These are phyloP conservation scores for Melanogaster broomeanus DNA, from an alignment of 768 basidiomycete species.

Conservation along the genomic window DNA sequence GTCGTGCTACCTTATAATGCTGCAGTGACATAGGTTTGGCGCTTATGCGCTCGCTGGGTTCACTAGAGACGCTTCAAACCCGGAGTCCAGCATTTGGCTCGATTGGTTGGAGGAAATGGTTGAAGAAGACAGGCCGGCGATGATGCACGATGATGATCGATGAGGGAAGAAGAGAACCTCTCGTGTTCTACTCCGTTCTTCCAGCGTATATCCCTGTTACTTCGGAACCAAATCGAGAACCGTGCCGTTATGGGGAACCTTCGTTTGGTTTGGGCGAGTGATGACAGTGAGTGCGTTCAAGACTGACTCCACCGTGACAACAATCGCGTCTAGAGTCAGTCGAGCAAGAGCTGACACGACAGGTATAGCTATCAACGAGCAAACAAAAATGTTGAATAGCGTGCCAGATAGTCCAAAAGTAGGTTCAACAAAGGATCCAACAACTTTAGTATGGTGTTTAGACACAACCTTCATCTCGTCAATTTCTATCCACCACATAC, in stretches of 20 bases:
- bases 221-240: slow-evolving; percentile 94
- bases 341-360: slow-evolving; percentile 90
- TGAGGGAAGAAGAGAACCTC: slow-evolving; percentile 97
- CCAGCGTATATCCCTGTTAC: slow-evolving; percentile 76
- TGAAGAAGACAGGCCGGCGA: no score
- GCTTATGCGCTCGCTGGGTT: no score
- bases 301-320: slow-evolving; percentile 90
- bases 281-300: no score
- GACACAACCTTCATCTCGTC: slow-evolving; percentile 31
- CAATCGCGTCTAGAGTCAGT: slow-evolving; percentile 95
- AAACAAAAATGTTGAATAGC: slow-evolving; percentile 92
- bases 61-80: no score
- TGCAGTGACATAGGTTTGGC: no score
- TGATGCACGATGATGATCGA: no score
- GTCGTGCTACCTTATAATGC: no score
- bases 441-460: slow-evolving; percentile 55
- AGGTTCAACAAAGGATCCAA: slow-evolving; percentile 80
- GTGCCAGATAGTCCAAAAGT: slow-evolving; percentile 86
- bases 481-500: no score
- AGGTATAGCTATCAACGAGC: slow-evolving; percentile 98
- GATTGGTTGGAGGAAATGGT: no score
- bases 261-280: slow-evolving; percentile 95
- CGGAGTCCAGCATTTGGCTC: no score
- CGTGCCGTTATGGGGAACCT: slow-evolving; percentile 92
- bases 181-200: slow-evolving; percentile 90